Percentiles rank a stretch among this genome's conserved stretches.
phyloP scores from a whole-genome alignment of 768 basidiomycete genomes.

The Rhodotorula toruloides region DNA sequence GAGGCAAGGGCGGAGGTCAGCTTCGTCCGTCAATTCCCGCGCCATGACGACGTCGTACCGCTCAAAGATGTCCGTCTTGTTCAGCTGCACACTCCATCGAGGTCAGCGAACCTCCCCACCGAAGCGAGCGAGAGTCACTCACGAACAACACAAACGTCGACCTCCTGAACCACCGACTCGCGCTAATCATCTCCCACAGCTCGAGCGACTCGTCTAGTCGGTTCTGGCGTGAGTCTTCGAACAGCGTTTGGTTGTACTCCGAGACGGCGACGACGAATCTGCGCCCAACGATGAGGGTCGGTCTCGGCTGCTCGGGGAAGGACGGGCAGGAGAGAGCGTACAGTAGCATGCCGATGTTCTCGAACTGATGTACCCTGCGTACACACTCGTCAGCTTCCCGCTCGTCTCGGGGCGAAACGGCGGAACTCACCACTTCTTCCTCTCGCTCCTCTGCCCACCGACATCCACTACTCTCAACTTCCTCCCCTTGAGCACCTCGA shows the following conservation, averaged over 20 bases:
- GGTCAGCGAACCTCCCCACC: no score
- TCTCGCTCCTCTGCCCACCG: conserved; percentile 77
- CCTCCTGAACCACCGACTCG: conserved; percentile 71
- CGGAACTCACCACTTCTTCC: conserved; percentile 64
- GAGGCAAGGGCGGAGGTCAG: no score
- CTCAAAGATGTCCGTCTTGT: conserved; percentile 75
- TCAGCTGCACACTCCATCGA: no score
- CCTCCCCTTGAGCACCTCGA: conserved; percentile 49
- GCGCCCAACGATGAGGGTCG: no score
- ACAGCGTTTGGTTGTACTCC: conserved; percentile 69
- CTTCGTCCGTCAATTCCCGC: no score
- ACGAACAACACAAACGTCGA: conserved; percentile 69
- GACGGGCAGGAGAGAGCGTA: no score
- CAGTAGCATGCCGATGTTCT: conserved; percentile 85
- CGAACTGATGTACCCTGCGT: conserved; percentile 71
- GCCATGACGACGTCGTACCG: no score
- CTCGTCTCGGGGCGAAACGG: not conserved
- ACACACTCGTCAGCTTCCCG: not conserved
- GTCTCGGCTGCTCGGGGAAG: no score
- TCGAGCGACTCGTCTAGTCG: conserved; percentile 59
- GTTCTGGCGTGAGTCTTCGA: no score
- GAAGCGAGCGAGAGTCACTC: no score
- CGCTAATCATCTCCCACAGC: conserved; percentile 55
- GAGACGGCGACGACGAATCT: conserved; percentile 83
- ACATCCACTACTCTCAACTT: conserved; percentile 63